Conservation (phyloP, 495 filamentous ascomycete genomes). For the Tuber magnatum region DNA sequence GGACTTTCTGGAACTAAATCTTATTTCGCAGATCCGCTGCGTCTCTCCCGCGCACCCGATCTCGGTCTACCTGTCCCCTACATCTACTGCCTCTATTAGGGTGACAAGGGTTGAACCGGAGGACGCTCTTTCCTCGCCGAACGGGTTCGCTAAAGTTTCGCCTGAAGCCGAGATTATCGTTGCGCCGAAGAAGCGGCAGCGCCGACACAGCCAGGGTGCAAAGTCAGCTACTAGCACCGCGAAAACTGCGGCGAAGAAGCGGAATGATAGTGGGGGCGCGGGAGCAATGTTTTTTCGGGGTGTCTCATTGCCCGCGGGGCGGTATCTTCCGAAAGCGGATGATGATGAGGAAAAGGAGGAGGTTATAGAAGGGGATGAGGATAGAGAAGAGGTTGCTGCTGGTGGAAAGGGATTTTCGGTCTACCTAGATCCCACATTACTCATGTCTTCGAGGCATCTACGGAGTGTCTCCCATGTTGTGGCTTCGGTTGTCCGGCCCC, state of each 20-base stretch:
- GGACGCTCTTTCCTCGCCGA: slow-evolving; percentile 51
- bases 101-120: slow-evolving; percentile 41
- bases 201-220: slow-evolving; percentile 43
- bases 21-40: slow-evolving; percentile 86
- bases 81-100: slow-evolving; percentile 81
- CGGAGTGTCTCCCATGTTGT: slow-evolving; percentile 64
- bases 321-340: slow-evolving; percentile 22
- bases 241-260: slow-evolving; percentile 67
- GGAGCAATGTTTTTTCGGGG: slow-evolving; percentile 68
- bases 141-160: slow-evolving; percentile 73
- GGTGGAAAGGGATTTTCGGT: slow-evolving; percentile 50
- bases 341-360: slow-evolving; percentile 51
- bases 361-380: slow-evolving; percentile 27
- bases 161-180: slow-evolving; percentile 95
- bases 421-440: slow-evolving; percentile 61
- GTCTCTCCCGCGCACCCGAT: slow-evolving; percentile 67
- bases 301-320: slow-evolving; percentile 50
- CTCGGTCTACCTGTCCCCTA: slow-evolving; percentile 87
- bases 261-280: slow-evolving; percentile 58
- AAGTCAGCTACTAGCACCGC: slow-evolving; percentile 60
- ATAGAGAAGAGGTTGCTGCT: slow-evolving; percentile 61
- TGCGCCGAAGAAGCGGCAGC: slow-evolving; percentile 75
- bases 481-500: slow-evolving; percentile 72
- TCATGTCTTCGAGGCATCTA: slow-evolving; percentile 56
- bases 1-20: slow-evolving; percentile 85